Evolutionary conservation across 495 filamentous ascomycete genomes (phyloP).

Genomic region (Margaritispora aquatica): DNA sequence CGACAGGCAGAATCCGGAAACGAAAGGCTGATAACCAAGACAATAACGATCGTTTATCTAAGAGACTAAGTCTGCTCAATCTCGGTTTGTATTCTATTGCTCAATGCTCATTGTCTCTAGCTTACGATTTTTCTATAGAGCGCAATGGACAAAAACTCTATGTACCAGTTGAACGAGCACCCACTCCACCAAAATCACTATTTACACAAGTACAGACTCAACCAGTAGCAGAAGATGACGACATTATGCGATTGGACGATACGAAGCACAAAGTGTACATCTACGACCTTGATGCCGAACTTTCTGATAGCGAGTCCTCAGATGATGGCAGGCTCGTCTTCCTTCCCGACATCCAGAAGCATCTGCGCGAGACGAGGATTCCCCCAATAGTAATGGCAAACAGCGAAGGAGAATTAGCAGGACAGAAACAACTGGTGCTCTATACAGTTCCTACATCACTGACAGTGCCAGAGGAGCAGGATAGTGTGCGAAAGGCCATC

Average conservation of each 20-base stretch:
- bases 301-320: constrained; percentile 50
- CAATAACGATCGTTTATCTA: constrained; percentile 58
- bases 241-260: constrained; percentile 83
- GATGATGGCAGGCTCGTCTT: constrained; percentile 59
- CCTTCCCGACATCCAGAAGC: constrained; percentile 77
- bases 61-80: constrained; percentile 75
- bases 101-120: background rate
- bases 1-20: constrained; percentile 35
- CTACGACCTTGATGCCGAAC: constrained; percentile 80
- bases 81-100: constrained; percentile 51
- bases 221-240: constrained; percentile 31
- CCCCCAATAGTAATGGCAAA: constrained; percentile 57
- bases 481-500: constrained; percentile 80
- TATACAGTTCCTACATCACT: constrained; percentile 75
- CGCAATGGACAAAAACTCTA: constrained; percentile 49
- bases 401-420: constrained; percentile 36
- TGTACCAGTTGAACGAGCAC: constrained; percentile 40
- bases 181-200: constrained; percentile 1
- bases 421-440: constrained; percentile 60
- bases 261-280: constrained; percentile 84
- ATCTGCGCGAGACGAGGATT: constrained; percentile 56
- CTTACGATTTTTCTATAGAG: constrained; percentile 32
- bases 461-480: constrained; percentile 66
- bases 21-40: constrained; percentile 44
- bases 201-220: background rate